Evolutionary conservation across 352 stramenopile species (phyloP).

Genomic region (Globisporangium viniferum): DNA sequence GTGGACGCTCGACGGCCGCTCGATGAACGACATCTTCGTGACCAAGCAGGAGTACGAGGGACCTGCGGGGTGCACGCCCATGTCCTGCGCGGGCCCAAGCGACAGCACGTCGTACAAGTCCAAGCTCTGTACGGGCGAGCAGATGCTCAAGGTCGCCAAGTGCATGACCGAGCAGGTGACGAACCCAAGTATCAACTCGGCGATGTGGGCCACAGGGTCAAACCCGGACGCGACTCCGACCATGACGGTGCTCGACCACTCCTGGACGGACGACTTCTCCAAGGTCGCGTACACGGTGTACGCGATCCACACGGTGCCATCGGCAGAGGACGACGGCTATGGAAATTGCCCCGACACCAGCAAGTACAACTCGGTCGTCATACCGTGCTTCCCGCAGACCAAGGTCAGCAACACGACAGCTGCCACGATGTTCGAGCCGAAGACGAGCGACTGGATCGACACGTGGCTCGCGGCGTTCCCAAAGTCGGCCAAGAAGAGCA

Average conservation of each 20-base stretch:
- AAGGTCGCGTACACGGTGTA: slow-evolving; percentile 15
- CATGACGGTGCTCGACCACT: slow-evolving; percentile 17
- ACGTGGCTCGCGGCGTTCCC: slow-evolving; percentile 13
- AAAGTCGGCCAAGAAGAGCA: background rate
- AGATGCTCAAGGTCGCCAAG: slow-evolving; percentile 29
- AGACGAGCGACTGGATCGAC: slow-evolving; percentile 14
- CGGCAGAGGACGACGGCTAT: slow-evolving; percentile 18
- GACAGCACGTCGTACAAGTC: slow-evolving; percentile 8
- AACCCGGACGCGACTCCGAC: slow-evolving; percentile 7
- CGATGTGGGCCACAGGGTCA: slow-evolving; percentile 29
- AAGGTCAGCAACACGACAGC: background rate
- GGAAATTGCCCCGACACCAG: slow-evolving; percentile 16
- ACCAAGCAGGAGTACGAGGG: slow-evolving; percentile 12
- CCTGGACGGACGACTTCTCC: slow-evolving; percentile 11
- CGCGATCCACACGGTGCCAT: slow-evolving; percentile 12
- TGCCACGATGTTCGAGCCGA: slow-evolving; percentile 4
- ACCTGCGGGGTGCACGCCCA: slow-evolving; percentile 1
- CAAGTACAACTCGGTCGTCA: slow-evolving; percentile 28
- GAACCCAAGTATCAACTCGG: slow-evolving; percentile 7
- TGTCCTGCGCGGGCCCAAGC: slow-evolving; percentile 26
- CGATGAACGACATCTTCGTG: slow-evolving; percentile 22
- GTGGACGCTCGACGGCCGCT: slow-evolving; percentile 13
- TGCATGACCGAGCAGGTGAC: slow-evolving; percentile 26
- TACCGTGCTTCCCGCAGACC: slow-evolving; percentile 18
- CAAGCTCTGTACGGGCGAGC: slow-evolving; percentile 25